phyloP scores from a whole-genome alignment of 208 protist species.

The Plasmodiophora brassicae region DNA sequence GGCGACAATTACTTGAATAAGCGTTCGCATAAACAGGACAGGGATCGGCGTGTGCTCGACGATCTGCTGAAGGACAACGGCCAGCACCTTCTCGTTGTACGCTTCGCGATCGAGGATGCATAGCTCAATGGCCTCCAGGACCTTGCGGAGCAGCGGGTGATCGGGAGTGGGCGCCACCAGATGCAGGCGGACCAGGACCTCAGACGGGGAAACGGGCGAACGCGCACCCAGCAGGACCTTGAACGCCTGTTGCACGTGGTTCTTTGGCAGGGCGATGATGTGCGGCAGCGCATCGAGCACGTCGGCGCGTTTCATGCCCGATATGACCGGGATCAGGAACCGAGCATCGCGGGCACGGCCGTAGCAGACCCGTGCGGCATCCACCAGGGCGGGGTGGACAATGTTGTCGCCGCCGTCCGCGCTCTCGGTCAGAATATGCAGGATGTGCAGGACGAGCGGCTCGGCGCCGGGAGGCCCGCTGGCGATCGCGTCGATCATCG shows the following conservation, averaged over 20 bases:
- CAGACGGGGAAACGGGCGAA: neutral
- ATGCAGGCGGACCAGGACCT: conserved; percentile 1
- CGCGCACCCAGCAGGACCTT: neutral
- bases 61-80: conserved; percentile 22
- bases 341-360: neutral
- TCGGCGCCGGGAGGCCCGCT: neutral
- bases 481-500: neutral
- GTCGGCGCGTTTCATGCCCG: neutral
- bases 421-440: conserved; percentile 10
- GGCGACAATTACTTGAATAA: neutral
- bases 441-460: neutral
- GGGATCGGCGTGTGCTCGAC: neutral
- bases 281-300: neutral
- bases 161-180: neutral
- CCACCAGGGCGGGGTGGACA: neutral
- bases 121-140: conserved; percentile 5
- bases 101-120: neutral
- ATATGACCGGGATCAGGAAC: conserved; percentile 19
- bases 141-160: neutral
- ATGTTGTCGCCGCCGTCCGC: neutral
- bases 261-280: neutral
- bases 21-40: conserved; percentile 9
- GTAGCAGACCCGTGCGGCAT: neutral
- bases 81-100: conserved; percentile 15
- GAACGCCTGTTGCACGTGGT: neutral